Base-by-base conservation (phyloP, 164 flowering plant genomes). In the Kingdonia uniflora region DNA sequence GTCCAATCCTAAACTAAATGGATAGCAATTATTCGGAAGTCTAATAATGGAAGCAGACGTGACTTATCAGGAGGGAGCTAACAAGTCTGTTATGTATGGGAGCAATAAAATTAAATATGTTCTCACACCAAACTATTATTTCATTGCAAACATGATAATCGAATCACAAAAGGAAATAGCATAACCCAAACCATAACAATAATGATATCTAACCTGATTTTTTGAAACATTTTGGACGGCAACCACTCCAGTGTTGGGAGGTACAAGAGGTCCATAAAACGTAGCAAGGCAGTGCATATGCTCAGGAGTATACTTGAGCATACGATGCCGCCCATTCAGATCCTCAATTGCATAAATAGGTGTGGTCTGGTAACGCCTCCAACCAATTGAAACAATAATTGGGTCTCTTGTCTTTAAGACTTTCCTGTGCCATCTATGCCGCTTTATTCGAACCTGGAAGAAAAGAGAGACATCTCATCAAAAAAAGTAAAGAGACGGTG, bases 181-280 rank as follows among this genome's bases (percentile, higher is more conserved):
- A n/a, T n/a, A n/a, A n/a, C n/a, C n/a, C n/a, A n/a, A n/a, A n/a
- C n/a, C n/a, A n/a, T n/a, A n/a, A n/a, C n/a, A n/a, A n/a, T n/a
- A n/a, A n/a, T n/a, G n/a, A 13, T 2, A 40, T 8, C 51, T 16
- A 22, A 89, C 99, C 90, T 86, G 97, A 63, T 73, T 83, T 60
- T 74, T 86, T 38, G 99, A 79, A 49, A 87, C 55, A 60, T 66
- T 82, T 64, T 94, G 96, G 14, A 94, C 69, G 39, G 99, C 97
- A 59, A 94, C 74, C 16, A 86, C 70, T 40, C 97, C 99, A 24
- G 95, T 76, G 50, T 78, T 76, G n/a, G 89, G 86, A 59, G 99
- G 95, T 21, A 87, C 94, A 64, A 92, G 90, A 67, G 97, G 96
- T 15, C 99, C 99, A 90, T 91, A 92, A 61, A 92, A 86, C 86